phyloP scores from a whole-genome alignment of 1,139 yeast genomes.

The Yamadazyma buinensis region DNA sequence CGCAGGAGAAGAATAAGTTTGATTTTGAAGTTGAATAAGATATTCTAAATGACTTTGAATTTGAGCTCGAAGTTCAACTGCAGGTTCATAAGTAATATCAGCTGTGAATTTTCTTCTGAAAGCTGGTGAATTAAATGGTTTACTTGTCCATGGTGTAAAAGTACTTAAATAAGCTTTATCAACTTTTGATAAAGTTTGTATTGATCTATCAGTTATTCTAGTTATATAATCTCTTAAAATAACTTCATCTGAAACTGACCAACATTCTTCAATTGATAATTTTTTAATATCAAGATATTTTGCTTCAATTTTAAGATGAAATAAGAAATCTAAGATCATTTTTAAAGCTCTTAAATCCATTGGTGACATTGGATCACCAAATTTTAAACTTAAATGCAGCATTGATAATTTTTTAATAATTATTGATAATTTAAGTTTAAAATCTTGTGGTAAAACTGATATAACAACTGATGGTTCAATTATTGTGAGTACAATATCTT shows the following conservation, averaged over 20 bases:
- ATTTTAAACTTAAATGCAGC: slow-evolving; percentile 18
- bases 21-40: too few species aligned
- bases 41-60: too few species aligned
- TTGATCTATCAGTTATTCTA: slow-evolving; percentile 3
- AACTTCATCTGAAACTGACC: slow-evolving; percentile 31
- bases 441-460: slow-evolving; percentile 12
- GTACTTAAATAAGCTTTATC: slow-evolving; percentile 8
- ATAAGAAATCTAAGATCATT: slow-evolving; percentile 18
- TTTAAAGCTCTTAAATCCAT: slow-evolving; percentile 24
- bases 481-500: slow-evolving; percentile 8
- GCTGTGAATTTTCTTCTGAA: slow-evolving; percentile 12
- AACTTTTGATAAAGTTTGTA: neutral
- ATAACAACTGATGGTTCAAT: slow-evolving; percentile 19
- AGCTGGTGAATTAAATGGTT: slow-evolving; percentile 23
- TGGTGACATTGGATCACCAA: slow-evolving; percentile 30
- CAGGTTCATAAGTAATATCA: slow-evolving; percentile 12
- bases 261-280: slow-evolving; percentile 25
- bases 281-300: too few species aligned
- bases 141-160: slow-evolving; percentile 17
- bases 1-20: neutral
- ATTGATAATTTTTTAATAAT: slow-evolving; percentile 13
- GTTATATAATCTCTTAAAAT: slow-evolving; percentile 15
- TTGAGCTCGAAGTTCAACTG: neutral
- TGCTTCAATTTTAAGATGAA: neutral
- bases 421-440: slow-evolving; percentile 11